These are phyloP conservation scores for Scytalidium lignicola DNA, from an alignment of 2,329 filamentous ascomycete genomes.

Conservation along the genomic window DNA sequence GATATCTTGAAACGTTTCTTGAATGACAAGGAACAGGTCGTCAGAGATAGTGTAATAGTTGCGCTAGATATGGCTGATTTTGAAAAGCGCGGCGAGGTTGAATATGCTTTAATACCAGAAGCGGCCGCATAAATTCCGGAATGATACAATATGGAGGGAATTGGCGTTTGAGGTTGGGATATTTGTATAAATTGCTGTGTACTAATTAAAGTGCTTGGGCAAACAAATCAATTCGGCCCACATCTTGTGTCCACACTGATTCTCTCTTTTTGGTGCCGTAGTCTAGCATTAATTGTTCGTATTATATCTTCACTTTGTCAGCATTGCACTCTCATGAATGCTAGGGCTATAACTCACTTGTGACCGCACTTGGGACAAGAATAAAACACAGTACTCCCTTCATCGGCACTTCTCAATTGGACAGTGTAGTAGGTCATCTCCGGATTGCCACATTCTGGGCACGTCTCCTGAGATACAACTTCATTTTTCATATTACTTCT, in stretches of 20 bases:
- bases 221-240: conserved; percentile 12
- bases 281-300: conserved; percentile 30
- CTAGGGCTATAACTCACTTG: conserved; percentile 53
- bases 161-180: conserved; percentile 3
- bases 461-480: conserved; percentile 63
- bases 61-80: conserved; percentile 98
- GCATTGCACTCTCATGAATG: neutral
- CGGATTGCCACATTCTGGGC: conserved; percentile 73
- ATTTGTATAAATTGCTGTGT: conserved; percentile 16
- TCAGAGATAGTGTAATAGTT: conserved; percentile 90
- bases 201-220: conserved; percentile 29
- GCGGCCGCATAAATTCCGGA: conserved; percentile 23
- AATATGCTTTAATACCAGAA: conserved; percentile 88
- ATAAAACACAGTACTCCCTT: conserved; percentile 91
- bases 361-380: conserved; percentile 74
- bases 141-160: neutral
- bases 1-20: conserved; percentile 78
- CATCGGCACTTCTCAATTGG: conserved; percentile 87
- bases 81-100: conserved; percentile 79
- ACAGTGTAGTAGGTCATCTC: conserved; percentile 82
- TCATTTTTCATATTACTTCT: conserved; percentile 73
- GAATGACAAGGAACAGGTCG: conserved; percentile 86
- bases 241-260: neutral
- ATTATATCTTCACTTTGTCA: conserved; percentile 26
- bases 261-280: neutral